phyloP scores from a whole-genome alignment of 495 filamentous ascomycete genomes.

The Lentithecium fluviatile region DNA sequence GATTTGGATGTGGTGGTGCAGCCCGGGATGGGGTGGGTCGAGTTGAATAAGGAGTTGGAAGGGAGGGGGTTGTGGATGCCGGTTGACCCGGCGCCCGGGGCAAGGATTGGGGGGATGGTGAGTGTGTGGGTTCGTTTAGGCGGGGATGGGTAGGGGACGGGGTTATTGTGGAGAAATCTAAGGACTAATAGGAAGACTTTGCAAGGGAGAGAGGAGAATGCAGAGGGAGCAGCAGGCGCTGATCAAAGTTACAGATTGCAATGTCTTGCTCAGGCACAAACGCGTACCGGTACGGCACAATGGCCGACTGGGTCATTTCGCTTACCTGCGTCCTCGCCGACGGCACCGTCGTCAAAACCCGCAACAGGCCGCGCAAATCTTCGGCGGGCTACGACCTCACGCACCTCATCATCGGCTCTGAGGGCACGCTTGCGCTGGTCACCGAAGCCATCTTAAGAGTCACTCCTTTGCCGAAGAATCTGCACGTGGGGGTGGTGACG shows the following conservation, averaged over 20 bases:
- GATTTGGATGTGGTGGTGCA: conserved; percentile 83
- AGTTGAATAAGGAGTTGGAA: conserved; percentile 66
- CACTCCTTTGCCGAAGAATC: conserved; percentile 68
- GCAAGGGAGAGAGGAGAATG: too few species aligned
- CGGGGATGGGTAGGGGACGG: too few species aligned
- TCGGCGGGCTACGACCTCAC: conserved; percentile 86
- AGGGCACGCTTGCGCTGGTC: conserved; percentile 85
- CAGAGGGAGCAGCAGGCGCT: too few species aligned
- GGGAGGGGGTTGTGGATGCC: conserved; percentile 73
- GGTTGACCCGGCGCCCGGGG: conserved; percentile 74
- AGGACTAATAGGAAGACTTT: too few species aligned
- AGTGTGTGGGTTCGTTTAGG: conserved; percentile 49
- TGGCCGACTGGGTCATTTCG: conserved; percentile 90
- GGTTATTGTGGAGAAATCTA: too few species aligned
- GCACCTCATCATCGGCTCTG: conserved; percentile 77
- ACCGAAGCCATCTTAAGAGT: conserved; percentile 85
- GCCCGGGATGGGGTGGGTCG: conserved; percentile 75
- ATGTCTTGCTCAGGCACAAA: conserved; percentile 85
- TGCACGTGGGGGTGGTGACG: conserved; percentile 75
- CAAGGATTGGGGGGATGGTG: conserved; percentile 95
- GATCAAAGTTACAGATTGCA: conserved; percentile 15
- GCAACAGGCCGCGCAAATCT: conserved; percentile 73
- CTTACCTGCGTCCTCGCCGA: conserved; percentile 90
- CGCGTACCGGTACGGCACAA: conserved; percentile 88
- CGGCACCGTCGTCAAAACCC: conserved; percentile 84